These are phyloP conservation scores for Rhizopogon salebrosus DNA, from an alignment of 768 basidiomycete species.

Conservation along the genomic window DNA sequence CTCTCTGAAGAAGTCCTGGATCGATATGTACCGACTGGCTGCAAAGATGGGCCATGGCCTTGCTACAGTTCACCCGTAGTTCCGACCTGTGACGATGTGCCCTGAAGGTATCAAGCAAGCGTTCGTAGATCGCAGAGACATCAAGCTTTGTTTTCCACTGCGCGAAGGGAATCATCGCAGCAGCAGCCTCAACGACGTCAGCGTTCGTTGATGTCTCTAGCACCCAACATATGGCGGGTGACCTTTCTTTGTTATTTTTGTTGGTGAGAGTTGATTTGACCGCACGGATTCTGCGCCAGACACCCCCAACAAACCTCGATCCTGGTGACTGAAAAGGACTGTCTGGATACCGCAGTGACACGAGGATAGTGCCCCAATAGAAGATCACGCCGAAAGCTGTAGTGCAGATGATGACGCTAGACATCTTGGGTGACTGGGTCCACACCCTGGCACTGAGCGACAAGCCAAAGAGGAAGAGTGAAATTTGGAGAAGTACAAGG, in stretches of 20 bases:
- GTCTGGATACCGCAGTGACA: neutral
- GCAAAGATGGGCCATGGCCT: no score
- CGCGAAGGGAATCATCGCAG: neutral
- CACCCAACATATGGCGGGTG: neutral
- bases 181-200: neutral
- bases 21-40: no score
- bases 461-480: no score
- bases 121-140: neutral
- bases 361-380: constrained; percentile 2
- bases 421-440: neutral
- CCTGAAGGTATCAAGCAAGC: neutral
- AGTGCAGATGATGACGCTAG: no score
- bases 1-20: no score
- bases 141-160: neutral
- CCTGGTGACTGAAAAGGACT: constrained; percentile 9
- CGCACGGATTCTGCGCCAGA: no score
- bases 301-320: neutral
- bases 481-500: no score
- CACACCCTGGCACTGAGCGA: constrained; percentile 5
- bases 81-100: neutral
- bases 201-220: neutral
- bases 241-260: no score
- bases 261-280: no score
- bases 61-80: no score
- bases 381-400: constrained; percentile 5